Evolutionary conservation across 176 grass and related monocot genomes (phyloP), one percentile per base, ranked within the genome.

Genomic region (Triticum turgidum): DNA sequence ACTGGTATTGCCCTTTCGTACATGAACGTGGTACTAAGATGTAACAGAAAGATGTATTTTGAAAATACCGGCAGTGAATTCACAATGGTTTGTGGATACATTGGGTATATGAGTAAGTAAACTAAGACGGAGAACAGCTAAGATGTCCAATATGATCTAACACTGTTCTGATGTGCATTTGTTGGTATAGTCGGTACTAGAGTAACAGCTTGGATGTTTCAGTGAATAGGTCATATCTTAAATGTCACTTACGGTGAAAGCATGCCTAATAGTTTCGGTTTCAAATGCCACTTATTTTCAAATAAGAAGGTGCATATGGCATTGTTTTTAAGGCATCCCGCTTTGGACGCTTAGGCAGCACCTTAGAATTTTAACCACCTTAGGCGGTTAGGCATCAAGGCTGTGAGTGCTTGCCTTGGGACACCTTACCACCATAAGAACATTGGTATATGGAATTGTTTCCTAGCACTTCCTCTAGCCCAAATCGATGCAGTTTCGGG

Each of bases 371-470:
- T 54, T 18, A 54, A 54, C 51, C 15, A 54, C 51, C 51, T 54
- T 54, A 54, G 51, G 15, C 5, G 5, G 15, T 54, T 54, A 54
- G 51, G 51, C 51, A 15, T 18, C 51, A 54, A 54, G 51, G 51
- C 6, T 17, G 5, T 54, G 15, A 54, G 51, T 54, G 51, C 51
- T 54, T 54, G 15, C 51, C 51, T 54, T 18, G 15, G 15, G 51
- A 54, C 51, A 54, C 51, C 51, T 54, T 18, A 6, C 51, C 51
- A 54, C 51, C 15, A 54, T 54, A 54, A 54, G 51, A 54, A 54
- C 17, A 54, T 54, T 18, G 47, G 5, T 6, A 54, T 54, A 54
- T 79, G 52, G 65, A 76, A 35, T 68, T 81, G 7, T 89, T 85
- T 85, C 35, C 33, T 82, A 52, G 10, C 34, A 76, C 8, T 51